phyloP scores from a whole-genome alignment of 441 rosid genomes.

The Theobroma grandiflorum region DNA sequence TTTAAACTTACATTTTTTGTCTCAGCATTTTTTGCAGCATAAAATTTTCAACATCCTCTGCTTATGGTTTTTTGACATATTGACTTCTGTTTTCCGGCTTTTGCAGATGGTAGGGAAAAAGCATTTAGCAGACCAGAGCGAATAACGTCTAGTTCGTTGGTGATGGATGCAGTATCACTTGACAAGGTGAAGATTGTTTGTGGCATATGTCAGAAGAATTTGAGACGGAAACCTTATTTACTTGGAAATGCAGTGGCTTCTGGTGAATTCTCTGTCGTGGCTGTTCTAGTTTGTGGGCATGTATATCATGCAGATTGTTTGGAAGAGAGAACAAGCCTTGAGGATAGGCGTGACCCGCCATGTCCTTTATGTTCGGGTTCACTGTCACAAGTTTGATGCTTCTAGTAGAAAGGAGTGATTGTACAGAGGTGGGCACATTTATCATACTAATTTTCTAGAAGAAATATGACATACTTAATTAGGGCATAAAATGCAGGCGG shows the following conservation, averaged over 20 bases:
- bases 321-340: slow-evolving; percentile 54
- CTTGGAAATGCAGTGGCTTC: slow-evolving; percentile 44
- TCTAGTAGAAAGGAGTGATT: slow-evolving; percentile 35
- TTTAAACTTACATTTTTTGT: background rate
- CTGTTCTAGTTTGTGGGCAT: slow-evolving; percentile 73
- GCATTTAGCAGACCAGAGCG: slow-evolving; percentile 51
- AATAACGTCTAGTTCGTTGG: slow-evolving; percentile 46
- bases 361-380: slow-evolving; percentile 55
- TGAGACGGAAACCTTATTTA: slow-evolving; percentile 53
- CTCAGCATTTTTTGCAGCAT: background rate
- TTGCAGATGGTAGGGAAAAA: slow-evolving; percentile 48
- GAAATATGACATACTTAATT: slow-evolving; percentile 10
- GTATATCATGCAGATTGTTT: slow-evolving; percentile 70
- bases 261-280: slow-evolving; percentile 54
- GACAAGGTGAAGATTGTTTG: slow-evolving; percentile 53
- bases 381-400: slow-evolving; percentile 30
- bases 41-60: background rate
- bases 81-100: background rate
- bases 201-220: slow-evolving; percentile 59
- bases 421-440: slow-evolving; percentile 23
- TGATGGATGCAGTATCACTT: slow-evolving; percentile 37
- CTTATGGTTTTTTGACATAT: background rate
- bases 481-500: slow-evolving; percentile 31
- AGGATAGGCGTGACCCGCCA: slow-evolving; percentile 57
- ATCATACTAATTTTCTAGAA: slow-evolving; percentile 30